A percentile compares a stretch with the other conserved stretches of the same genome.
These are phyloP conservation scores for Zygosaccharomyces sapae DNA, from an alignment of 1,139 yeast genomes.

Conservation along the genomic window DNA sequence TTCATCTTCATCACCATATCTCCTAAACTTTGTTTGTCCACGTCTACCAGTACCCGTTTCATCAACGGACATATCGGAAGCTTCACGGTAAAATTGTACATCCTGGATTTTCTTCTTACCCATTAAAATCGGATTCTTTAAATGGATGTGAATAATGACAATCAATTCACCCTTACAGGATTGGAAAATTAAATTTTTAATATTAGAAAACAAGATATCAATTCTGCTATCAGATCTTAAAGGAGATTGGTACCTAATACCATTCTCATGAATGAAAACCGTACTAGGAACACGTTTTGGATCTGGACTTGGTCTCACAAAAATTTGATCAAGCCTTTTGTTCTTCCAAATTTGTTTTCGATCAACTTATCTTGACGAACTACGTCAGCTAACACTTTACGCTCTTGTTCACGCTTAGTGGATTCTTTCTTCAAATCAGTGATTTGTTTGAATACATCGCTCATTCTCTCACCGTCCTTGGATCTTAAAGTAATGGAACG, in stretches of 20 bases:
- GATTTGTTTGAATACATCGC: slow-evolving; percentile 84
- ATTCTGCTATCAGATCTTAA: slow-evolving; percentile 79
- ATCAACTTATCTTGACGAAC: slow-evolving; percentile 85
- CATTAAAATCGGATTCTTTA: slow-evolving; percentile 88
- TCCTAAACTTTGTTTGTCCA: slow-evolving; percentile 53
- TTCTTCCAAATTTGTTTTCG: slow-evolving; percentile 75
- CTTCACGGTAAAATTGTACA: slow-evolving; percentile 94
- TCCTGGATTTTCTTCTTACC: slow-evolving; percentile 95
- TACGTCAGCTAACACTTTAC: slow-evolving; percentile 90
- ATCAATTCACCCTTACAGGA: slow-evolving; percentile 93
- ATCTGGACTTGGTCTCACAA: slow-evolving; percentile 93
- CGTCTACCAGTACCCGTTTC: slow-evolving; percentile 92
- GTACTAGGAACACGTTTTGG: slow-evolving; percentile 91
- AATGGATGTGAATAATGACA: slow-evolving; percentile 87
- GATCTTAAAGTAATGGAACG: slow-evolving; percentile 87
- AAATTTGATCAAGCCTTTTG: slow-evolving; percentile 85
- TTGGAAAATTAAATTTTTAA: slow-evolving; percentile 90
- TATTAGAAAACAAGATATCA: slow-evolving; percentile 83
- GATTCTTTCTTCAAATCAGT: slow-evolving; percentile 91
- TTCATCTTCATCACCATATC: slow-evolving; percentile 98
- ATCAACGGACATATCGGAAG: slow-evolving; percentile 92
- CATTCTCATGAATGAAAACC: slow-evolving; percentile 90
- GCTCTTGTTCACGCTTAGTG: slow-evolving; percentile 84
- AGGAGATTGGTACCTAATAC: slow-evolving; percentile 86
- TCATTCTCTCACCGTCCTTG: slow-evolving; percentile 86